Evolutionary conservation across 139 green algal species (phyloP).

Genomic region (Chlamydomonas urium): DNA sequence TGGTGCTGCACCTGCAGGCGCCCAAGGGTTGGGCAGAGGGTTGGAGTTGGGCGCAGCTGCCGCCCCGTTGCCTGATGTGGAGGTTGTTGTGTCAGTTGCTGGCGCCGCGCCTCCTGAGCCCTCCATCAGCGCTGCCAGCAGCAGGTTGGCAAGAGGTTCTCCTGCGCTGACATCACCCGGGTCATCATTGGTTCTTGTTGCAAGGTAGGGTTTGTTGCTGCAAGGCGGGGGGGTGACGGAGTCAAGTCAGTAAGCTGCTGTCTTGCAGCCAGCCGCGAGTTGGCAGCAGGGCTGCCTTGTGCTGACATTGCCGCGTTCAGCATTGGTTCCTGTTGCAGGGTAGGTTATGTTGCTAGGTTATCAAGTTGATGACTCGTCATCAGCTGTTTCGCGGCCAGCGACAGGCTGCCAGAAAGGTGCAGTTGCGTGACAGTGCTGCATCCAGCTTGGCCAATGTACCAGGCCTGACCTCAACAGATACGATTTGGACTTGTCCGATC

Average conservation of each 20-base stretch:
- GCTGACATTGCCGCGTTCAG: slow-evolving; percentile 62
- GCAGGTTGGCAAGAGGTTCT: slow-evolving; percentile 42
- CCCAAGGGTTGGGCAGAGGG: slow-evolving; percentile 96
- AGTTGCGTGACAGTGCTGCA: too few relatives aligned
- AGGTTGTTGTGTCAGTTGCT: slow-evolving; percentile 13
- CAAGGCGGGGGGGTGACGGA: too few relatives aligned
- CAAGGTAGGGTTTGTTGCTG: background rate
- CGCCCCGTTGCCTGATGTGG: slow-evolving; percentile 8
- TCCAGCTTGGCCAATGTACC: too few relatives aligned
- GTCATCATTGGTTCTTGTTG: slow-evolving; percentile 69
- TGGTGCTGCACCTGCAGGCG: slow-evolving; percentile 23
- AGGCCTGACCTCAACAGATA: too few relatives aligned
- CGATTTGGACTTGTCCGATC: too few relatives aligned
- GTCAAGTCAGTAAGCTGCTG: too few relatives aligned
- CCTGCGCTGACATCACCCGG: background rate
- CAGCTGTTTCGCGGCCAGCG: too few relatives aligned
- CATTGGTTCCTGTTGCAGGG: slow-evolving; percentile 58
- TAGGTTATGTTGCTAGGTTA: too few relatives aligned
- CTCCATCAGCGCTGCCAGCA: slow-evolving; percentile 60
- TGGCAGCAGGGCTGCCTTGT: slow-evolving; percentile 7
- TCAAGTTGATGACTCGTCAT: too few relatives aligned
- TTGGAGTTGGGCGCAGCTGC: slow-evolving; percentile 59
- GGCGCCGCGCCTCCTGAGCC: background rate
- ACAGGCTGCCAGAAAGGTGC: too few relatives aligned
- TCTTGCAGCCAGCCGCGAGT: too few relatives aligned